Evolutionary conservation across 1,139 yeast genomes (phyloP), one percentile per base, ranked within the genome.

Genomic region (Arxiozyma telluris): DNA sequence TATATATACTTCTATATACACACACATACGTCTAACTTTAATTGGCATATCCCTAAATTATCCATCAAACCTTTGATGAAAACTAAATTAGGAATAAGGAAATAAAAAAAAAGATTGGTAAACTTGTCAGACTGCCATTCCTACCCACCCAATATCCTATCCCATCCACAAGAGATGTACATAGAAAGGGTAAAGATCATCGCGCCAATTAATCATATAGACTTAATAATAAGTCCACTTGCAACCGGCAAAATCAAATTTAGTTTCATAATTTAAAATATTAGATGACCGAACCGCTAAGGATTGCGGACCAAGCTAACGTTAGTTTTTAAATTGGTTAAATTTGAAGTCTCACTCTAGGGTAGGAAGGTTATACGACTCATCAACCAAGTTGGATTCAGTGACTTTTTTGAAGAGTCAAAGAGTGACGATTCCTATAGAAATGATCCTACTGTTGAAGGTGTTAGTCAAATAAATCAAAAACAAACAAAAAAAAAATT

Each of bases 371-470:
- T 85, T 84, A 59, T 84, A 85, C 78, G 79, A 78, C 96, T 87
- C 96, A 89, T 90, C 95, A 85, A 84, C 96, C 94, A 87, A 87
- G 96, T 88, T 90, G 96, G 96, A 87, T 86, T 87, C 95, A 87
- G 95, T 89, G 96, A 96, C 97, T 90, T 95, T 84, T 89, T 83
- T 83, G 90, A 86, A 87, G 95, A 88, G 95, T 86, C 95, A 88
- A 84, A 87, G 95, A 87, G 94, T 87, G 96, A 88, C 95, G 96
- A 87, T 85, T 84, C 87, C 96, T 89, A 91, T 91, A 91, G 97
- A 91, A 90, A 91, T 91, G 98, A 91, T 90, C 97, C 97, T 88
- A 89, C 78, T 75, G 67, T 68, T 60, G 73, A 64, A 70, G 65
- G 73, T 64, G 77, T 74, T 73, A 74, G 77, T 74, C 68, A 71